Conservation (phyloP, 2,329 filamentous ascomycete species). For the Scopulariopsis brevicaulis region DNA sequence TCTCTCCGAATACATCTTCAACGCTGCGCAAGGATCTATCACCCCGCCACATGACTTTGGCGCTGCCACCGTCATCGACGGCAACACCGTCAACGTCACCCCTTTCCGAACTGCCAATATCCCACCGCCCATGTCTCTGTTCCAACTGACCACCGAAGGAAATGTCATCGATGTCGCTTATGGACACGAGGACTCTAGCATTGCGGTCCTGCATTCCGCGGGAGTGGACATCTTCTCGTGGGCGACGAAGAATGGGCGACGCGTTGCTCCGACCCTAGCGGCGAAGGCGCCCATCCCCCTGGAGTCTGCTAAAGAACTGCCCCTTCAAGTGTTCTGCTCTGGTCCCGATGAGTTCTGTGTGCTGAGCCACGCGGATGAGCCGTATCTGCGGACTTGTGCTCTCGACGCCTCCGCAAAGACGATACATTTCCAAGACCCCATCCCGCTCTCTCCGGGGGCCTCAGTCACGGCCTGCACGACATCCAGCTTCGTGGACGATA, state of each 20-base stretch:
- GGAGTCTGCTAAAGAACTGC: conserved; percentile 3
- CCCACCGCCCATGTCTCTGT: conserved; percentile 85
- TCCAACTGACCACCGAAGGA: conserved; percentile 52
- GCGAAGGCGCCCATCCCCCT: background rate
- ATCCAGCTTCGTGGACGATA: conserved; percentile 18
- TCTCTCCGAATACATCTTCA: conserved; percentile 56
- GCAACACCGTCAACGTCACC: conserved; percentile 67
- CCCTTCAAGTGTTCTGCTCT: conserved; percentile 20
- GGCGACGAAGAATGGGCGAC: conserved; percentile 41
- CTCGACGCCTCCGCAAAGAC: background rate
- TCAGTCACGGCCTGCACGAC: conserved; percentile 12
- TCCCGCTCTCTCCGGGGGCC: conserved; percentile 4
- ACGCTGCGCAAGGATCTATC: conserved; percentile 57
- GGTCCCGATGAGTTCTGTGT: conserved; percentile 16
- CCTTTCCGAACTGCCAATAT: conserved; percentile 75
- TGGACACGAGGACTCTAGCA: conserved; percentile 46
- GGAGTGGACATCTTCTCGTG: conserved; percentile 62
- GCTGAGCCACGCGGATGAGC: conserved; percentile 16
- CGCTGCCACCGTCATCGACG: conserved; percentile 75
- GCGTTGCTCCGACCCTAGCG: background rate
- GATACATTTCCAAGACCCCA: conserved; percentile 4
- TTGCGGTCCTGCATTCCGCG: conserved; percentile 61
- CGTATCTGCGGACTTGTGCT: background rate
- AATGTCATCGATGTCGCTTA: conserved; percentile 68
- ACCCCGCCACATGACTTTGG: conserved; percentile 66